Evolutionary conservation across 2,329 filamentous ascomycete species (phyloP).

Genomic region (Stagonosporopsis tanaceti): DNA sequence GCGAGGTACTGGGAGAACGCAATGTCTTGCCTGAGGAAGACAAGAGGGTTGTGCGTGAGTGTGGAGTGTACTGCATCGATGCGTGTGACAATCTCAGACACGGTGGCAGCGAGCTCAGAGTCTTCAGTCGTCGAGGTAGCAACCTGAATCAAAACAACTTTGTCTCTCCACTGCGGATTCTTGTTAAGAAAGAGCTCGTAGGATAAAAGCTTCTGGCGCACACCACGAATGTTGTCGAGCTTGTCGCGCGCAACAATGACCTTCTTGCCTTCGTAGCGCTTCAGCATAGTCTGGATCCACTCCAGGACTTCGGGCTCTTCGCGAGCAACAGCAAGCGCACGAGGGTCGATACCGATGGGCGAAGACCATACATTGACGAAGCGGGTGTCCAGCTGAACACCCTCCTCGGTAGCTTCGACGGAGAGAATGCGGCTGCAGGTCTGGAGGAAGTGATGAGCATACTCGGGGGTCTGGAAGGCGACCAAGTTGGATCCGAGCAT

Average conservation of each 20-base stretch:
- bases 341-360: slow-evolving; percentile 90
- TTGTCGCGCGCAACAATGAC: slow-evolving; percentile 94
- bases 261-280: slow-evolving; percentile 86
- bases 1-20: slow-evolving; percentile 93
- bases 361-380: slow-evolving; percentile 88
- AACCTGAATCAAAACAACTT: slow-evolving; percentile 90
- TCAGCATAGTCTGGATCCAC: slow-evolving; percentile 81
- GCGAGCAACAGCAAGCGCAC: slow-evolving; percentile 75
- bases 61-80: slow-evolving; percentile 94
- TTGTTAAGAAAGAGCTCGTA: slow-evolving; percentile 95
- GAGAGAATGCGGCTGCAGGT: slow-evolving; percentile 90
- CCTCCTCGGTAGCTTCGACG: slow-evolving; percentile 89
- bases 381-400: slow-evolving; percentile 88
- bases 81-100: slow-evolving; percentile 92
- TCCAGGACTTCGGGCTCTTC: slow-evolving; percentile 74
- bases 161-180: slow-evolving; percentile 87
- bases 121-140: slow-evolving; percentile 90
- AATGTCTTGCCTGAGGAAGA: slow-evolving; percentile 95
- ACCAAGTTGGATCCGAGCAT: slow-evolving; percentile 93
- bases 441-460: slow-evolving; percentile 91
- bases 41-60: slow-evolving; percentile 87
- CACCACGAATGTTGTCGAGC: slow-evolving; percentile 89
- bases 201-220: slow-evolving; percentile 89
- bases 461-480: slow-evolving; percentile 93
- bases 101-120: slow-evolving; percentile 82